Percentiles rank a stretch among this genome's conserved stretches.
These are phyloP conservation scores for Meripilus lineatus DNA, from an alignment of 1,284 basidiomycete species.

Conservation along the genomic window DNA sequence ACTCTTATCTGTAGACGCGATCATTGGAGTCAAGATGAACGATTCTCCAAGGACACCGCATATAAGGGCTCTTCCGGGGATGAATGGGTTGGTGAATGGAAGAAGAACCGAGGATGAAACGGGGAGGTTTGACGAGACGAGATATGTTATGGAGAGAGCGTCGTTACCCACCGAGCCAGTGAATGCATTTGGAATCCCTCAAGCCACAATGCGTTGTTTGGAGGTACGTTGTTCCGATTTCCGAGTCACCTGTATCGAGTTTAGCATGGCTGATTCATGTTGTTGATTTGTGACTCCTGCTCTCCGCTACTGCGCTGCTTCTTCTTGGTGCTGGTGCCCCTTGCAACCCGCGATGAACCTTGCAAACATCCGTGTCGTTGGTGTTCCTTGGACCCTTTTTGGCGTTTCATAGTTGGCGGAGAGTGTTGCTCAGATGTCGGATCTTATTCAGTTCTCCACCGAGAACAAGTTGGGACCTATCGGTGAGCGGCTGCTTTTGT, in stretches of 20 bases:
- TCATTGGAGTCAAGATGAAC: slow-evolving; percentile 41
- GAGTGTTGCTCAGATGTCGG: slow-evolving; percentile 70
- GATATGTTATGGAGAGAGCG: slow-evolving; percentile 51
- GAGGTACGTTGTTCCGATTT: slow-evolving; percentile 43
- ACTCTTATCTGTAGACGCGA: slow-evolving; percentile 55
- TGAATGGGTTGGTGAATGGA: slow-evolving; percentile 25
- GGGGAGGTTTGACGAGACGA: slow-evolving; percentile 50
- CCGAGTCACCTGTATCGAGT: no score
- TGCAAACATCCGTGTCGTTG: no score
- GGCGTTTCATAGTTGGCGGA: slow-evolving; percentile 53
- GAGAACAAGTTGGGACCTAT: slow-evolving; percentile 52
- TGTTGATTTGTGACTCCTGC: no score
- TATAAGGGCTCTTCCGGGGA: slow-evolving; percentile 33
- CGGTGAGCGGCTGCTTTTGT: slow-evolving; percentile 37
- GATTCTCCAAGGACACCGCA: slow-evolving; percentile 38
- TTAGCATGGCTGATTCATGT: no score
- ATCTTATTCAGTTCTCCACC: slow-evolving; percentile 62
- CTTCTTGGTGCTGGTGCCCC: no score
- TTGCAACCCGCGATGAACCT: no score
- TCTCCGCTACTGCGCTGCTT: no score
- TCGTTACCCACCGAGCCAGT: slow-evolving; percentile 72
- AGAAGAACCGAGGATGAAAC: slow-evolving; percentile 45
- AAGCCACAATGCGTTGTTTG: slow-evolving; percentile 80
- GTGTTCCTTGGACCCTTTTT: slow-evolving; percentile 3
- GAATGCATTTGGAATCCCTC: slow-evolving; percentile 79